Base-by-base conservation (phyloP, 2,329 filamentous ascomycete genomes). In the Talaromyces sp. region DNA sequence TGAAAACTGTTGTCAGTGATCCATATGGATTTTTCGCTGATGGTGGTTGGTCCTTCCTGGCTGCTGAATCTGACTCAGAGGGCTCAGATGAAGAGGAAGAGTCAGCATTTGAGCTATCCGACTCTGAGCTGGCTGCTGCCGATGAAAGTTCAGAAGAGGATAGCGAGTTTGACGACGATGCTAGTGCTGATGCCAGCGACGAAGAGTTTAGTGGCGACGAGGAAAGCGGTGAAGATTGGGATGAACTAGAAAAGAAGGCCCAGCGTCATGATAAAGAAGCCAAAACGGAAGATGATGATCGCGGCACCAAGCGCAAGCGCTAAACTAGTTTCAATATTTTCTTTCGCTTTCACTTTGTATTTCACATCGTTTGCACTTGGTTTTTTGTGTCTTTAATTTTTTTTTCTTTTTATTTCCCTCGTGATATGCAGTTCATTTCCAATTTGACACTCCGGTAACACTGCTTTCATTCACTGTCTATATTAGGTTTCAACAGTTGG, bases 1-100 rank as follows among this genome's bases (percentile, higher is more conserved):
- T 99, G 91, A 99, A 99, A 82, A 99, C 94, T 0, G 92, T 99
- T 22, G 93, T 89, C 17, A 87, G 89, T 32, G 92, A 99, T 70
- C 90, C 94, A 2, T 93, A 99, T 70, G 85, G 88, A 64, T 99
- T 99, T 84, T 99, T 97, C 74, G 85, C 82, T 3, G 93, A 97
- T 60, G 94, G 95, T 29, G 94, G 94, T 41, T 99, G 94, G 94
- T 88, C 86, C 1, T 97, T 99, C 83, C 73, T 99, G 54, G 86
- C 87, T 49, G 87, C 87, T 32, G 93, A 97, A 54, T 91, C 88
- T 0, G 94, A 97, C 67, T 90, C 89, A 13, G 91, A 96, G 60
- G 90, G 78, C 1, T 86, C 85, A 1, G 86, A 89, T 10, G 88
- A 91, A 57, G 90, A 94, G 49, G 89, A 94, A 56, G 94, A 97